Evolutionary conservation across 257 asterid species (phyloP), one percentile per base, ranked within the genome.

Genomic region (Sherardia arvensis): DNA sequence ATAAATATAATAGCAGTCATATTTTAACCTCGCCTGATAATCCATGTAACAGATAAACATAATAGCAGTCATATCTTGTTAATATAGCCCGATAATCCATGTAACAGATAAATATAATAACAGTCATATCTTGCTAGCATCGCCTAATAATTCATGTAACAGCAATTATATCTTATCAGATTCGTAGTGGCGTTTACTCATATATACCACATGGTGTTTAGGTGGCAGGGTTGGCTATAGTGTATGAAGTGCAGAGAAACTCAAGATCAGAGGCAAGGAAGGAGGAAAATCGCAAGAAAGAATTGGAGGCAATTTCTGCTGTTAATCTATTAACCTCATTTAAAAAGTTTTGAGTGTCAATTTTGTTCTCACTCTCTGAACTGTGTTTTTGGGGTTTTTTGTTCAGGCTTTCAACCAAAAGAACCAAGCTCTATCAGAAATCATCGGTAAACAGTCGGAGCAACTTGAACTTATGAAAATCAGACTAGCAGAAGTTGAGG

Each of bases 161-260:
- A n/a, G n/a, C n/a, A n/a, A n/a, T n/a, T n/a, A n/a, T n/a, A n/a
- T n/a, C n/a, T n/a, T n/a, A n/a, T n/a, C n/a, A n/a, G n/a, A n/a
- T n/a, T n/a, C n/a, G n/a, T n/a, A 30, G 3, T 3, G 34, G 34
- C 3, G 30, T 54, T 33, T 57, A 45, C 59, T 69, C 64, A 14
- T 18, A 56, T 55, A 61, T 49, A 23, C 38, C 7, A 40, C 38
- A 65, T 30, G 26, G 25, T 10, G 48, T 33, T 67, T 65, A 88
- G 95, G 95, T 89, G 25, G 96, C 94, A 26, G 93, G 93, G 61
- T 73, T 6, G 56, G 91, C 86, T 59, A 71, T 89, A 33, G 71
- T 82, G 43, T 86, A 77, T 69, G 96, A 89, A 80, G 94, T 89
- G 75, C 96, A 86, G 74, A 84, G 93, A 71, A 85, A 73, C 73